Conservation (phyloP, 306 rosid genomes). For the Luffa acutangula region DNA sequence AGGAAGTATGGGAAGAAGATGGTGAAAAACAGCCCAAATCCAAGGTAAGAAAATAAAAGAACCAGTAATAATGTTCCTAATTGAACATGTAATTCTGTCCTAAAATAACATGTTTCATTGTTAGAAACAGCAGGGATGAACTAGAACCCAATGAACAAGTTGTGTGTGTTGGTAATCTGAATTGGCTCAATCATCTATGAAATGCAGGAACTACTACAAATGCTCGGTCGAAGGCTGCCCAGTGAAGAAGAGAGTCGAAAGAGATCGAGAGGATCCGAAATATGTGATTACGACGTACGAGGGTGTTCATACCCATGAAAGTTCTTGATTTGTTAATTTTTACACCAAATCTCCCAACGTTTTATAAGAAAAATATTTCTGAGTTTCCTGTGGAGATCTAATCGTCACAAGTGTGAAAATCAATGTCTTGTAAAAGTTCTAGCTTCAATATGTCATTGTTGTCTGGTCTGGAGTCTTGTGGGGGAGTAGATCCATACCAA, state of each 20-base stretch:
- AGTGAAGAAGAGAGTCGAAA: constrained; percentile 90
- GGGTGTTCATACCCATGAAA: constrained; percentile 66
- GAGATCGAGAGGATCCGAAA: constrained; percentile 61
- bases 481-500: neutral
- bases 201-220: constrained; percentile 74
- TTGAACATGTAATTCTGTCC: neutral
- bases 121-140: neutral
- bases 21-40: constrained; percentile 91
- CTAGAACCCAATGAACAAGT: neutral
- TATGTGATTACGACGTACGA: constrained; percentile 86
- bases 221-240: constrained; percentile 77
- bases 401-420: neutral
- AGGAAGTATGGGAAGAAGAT: constrained; percentile 89
- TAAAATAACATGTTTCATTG: neutral
- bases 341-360: neutral
- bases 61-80: too few relatives aligned
- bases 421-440: neutral
- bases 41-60: constrained; percentile 37
- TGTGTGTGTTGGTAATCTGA: neutral
- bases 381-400: neutral
- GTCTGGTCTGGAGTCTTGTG: neutral
- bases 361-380: neutral
- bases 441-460: neutral
- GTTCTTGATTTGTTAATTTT: constrained; percentile 13
- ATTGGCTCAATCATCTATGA: neutral